Conservation (phyloP, 2,329 filamentous ascomycete genomes). For the Raffaelea albimanens region DNA sequence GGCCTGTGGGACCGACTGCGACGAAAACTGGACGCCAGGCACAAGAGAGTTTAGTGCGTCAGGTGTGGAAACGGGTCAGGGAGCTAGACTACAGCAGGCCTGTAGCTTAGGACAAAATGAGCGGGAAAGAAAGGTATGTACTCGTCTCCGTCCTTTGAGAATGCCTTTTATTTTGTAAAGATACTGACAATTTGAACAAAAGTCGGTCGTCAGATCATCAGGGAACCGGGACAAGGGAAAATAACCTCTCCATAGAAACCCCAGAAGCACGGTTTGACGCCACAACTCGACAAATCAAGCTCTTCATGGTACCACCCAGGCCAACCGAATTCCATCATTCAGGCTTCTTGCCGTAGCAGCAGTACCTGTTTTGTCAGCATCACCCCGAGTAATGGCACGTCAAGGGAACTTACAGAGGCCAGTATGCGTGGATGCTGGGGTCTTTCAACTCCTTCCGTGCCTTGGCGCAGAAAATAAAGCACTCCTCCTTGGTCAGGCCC, state of each 20-base stretch:
- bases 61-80: slow-evolving; percentile 62
- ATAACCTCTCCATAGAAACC: neutral
- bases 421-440: slow-evolving; percentile 14
- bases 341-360: neutral
- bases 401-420: slow-evolving; percentile 12
- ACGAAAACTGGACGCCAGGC: slow-evolving; percentile 55
- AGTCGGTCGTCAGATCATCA: no score
- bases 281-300: no score
- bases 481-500: slow-evolving; percentile 16
- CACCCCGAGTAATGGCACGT: neutral
- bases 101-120: no score
- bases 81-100: slow-evolving; percentile 46
- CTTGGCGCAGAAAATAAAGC: slow-evolving; percentile 7
- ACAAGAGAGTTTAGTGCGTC: slow-evolving; percentile 61
- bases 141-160: no score
- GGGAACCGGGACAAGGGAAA: no score
- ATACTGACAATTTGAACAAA: no score
- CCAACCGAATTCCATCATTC: neutral
- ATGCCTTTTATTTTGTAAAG: no score
- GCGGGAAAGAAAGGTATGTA: no score
- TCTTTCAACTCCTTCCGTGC: slow-evolving; percentile 12
- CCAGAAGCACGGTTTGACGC: neutral
- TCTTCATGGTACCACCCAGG: no score
- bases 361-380: neutral
- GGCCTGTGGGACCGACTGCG: slow-evolving; percentile 53